Evolutionary conservation across 305 asterid species (phyloP).

Genomic region (Solanum aculeatissimum): DNA sequence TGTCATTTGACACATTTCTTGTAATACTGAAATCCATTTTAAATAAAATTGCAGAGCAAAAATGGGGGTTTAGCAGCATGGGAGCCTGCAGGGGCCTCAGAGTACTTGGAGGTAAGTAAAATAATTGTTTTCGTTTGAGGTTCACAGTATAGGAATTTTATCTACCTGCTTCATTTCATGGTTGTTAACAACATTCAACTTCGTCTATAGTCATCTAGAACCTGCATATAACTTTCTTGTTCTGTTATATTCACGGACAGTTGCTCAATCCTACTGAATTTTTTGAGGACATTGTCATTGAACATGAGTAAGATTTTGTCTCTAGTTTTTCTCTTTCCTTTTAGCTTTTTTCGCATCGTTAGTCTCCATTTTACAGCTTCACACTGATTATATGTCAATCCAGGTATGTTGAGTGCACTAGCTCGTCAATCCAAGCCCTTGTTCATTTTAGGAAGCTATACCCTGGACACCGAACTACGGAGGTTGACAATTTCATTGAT

Average conservation of each 20-base stretch:
- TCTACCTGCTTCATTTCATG: neutral
- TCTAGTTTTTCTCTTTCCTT: neutral
- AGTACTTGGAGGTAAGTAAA: slow-evolving; percentile 65
- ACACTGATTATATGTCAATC: neutral
- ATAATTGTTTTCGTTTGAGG: neutral
- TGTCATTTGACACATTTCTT: neutral
- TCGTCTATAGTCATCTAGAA: neutral
- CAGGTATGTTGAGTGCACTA: slow-evolving; percentile 84
- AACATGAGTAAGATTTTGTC: slow-evolving; percentile 67
- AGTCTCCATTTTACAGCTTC: neutral
- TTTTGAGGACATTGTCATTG: slow-evolving; percentile 58
- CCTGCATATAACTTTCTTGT: neutral
- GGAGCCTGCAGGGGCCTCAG: slow-evolving; percentile 86
- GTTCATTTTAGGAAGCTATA: slow-evolving; percentile 49
- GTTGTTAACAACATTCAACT: neutral
- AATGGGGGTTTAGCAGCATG: slow-evolving; percentile 89
- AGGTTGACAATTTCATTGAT: slow-evolving; percentile 36
- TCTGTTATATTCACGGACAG: slow-evolving; percentile 16
- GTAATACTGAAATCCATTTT: neutral
- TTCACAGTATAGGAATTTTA: neutral
- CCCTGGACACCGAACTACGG: slow-evolving; percentile 63
- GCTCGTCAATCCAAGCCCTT: slow-evolving; percentile 67
- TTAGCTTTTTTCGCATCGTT: neutral
- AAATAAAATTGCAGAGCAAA: slow-evolving; percentile 46
- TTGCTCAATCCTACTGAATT: slow-evolving; percentile 83